Conservation (phyloP, 106 monocot genomes). For the Triglochin maritima region DNA sequence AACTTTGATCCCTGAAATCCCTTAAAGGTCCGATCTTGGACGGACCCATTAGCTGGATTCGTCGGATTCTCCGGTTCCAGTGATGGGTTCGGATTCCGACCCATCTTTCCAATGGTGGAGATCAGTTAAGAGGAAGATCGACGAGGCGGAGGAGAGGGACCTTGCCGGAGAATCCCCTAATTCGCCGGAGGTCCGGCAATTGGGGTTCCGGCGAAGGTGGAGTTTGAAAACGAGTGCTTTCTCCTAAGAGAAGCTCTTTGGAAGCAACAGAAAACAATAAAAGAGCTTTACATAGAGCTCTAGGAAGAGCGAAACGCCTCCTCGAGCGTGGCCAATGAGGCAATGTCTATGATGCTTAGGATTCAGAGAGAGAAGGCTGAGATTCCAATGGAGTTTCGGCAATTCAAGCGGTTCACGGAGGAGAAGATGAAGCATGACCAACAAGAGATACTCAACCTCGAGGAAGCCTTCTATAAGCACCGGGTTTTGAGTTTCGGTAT, state of each 20-base stretch:
- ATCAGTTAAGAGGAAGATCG: conserved; percentile 28
- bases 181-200: not conserved
- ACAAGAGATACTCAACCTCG: conserved; percentile 30
- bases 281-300: conserved; percentile 32
- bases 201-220: conserved; percentile 17
- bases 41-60: not conserved
- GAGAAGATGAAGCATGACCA: conserved; percentile 47
- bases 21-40: too few species aligned
- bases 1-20: too few species aligned
- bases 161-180: not conserved
- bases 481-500: conserved; percentile 30
- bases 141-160: not conserved
- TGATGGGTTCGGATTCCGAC: not conserved
- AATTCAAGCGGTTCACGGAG: conserved; percentile 42
- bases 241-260: conserved; percentile 33
- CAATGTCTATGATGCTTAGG: conserved; percentile 53
- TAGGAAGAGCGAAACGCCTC: conserved; percentile 45
- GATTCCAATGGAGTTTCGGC: conserved; percentile 40
- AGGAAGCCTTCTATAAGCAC: conserved; percentile 32
- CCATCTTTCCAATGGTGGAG: not conserved
- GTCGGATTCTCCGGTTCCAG: not conserved
- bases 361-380: conserved; percentile 59
- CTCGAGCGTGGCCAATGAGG: conserved; percentile 33
- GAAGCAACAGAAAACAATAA: conserved; percentile 23
- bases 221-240: conserved; percentile 22